phyloP scores from a whole-genome alignment of 1,139 yeast species.

The Arxiozyma slooffiae region DNA sequence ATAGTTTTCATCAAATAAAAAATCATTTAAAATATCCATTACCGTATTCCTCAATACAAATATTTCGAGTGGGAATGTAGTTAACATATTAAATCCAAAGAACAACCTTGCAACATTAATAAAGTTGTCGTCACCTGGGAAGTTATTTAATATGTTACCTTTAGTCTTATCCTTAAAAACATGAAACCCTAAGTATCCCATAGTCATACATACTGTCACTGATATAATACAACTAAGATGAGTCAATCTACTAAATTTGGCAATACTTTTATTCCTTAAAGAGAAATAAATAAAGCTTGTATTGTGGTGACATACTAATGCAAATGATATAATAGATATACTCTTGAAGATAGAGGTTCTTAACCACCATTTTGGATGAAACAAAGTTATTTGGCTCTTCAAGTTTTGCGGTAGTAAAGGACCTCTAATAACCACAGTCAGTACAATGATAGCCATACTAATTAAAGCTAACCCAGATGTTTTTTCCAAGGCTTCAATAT shows the following conservation, averaged over 20 bases:
- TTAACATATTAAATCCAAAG: conserved; percentile 88
- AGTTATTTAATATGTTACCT: conserved; percentile 81
- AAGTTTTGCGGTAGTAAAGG: conserved; percentile 45
- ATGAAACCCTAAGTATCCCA: conserved; percentile 73
- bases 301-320: conserved; percentile 91
- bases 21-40: conserved; percentile 40
- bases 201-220: conserved; percentile 63
- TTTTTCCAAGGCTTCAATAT: conserved; percentile 77
- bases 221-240: conserved; percentile 79
- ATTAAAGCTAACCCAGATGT: conserved; percentile 80
- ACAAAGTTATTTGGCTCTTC: conserved; percentile 32
- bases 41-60: conserved; percentile 84
- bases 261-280: conserved; percentile 61
- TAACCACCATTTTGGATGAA: conserved; percentile 30
- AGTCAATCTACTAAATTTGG: conserved; percentile 64
- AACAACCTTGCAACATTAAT: conserved; percentile 83
- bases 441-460: conserved; percentile 72
- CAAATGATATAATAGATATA: conserved; percentile 82
- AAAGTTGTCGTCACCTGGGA: conserved; percentile 59
- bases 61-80: conserved; percentile 84
- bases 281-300: conserved; percentile 84
- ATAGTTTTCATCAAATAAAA: not conserved
- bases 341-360: conserved; percentile 63
- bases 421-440: conserved; percentile 64
- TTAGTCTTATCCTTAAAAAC: conserved; percentile 70